phyloP scores from a whole-genome alignment of 2,329 filamentous ascomycete species.

The Paramyrothecium sp. region DNA sequence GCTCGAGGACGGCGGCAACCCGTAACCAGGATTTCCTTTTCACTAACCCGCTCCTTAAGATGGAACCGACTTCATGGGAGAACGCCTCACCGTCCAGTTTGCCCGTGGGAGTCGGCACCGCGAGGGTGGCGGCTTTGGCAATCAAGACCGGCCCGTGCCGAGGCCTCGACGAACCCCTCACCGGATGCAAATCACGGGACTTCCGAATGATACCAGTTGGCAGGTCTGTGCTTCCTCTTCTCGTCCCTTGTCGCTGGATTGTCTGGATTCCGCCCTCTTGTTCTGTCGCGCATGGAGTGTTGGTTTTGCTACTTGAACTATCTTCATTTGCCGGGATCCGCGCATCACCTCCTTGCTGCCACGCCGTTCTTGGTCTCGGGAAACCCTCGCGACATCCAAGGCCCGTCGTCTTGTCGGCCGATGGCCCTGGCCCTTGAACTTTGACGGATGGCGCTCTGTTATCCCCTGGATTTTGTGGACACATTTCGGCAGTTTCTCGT shows the following conservation, averaged over 20 bases:
- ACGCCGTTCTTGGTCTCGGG: constrained; percentile 18
- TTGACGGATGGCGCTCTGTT: constrained; percentile 36
- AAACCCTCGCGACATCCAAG: constrained; percentile 8
- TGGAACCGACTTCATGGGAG: constrained; percentile 97
- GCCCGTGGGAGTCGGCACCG: constrained; percentile 76
- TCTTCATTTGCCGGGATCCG: constrained; percentile 12
- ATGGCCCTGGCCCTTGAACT: constrained; percentile 19
- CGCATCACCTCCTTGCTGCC: constrained; percentile 8
- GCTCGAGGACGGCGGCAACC: constrained; percentile 1
- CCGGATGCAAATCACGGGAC: constrained; percentile 96
- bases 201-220: constrained; percentile 98
- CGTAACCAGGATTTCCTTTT: constrained; percentile 7
- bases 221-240: constrained; percentile 83
- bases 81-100: constrained; percentile 96
- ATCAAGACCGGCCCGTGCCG: constrained; percentile 56
- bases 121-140: constrained; percentile 43
- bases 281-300: constrained; percentile 27
- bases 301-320: constrained; percentile 13
- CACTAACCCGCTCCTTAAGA: constrained; percentile 53
- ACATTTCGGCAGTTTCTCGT: constrained; percentile 25
- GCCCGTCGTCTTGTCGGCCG: neutral
- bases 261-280: constrained; percentile 30
- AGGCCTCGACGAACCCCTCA: constrained; percentile 92
- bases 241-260: constrained; percentile 53
- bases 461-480: constrained; percentile 31